Base-by-base conservation (phyloP, 768 basidiomycete genomes). In the Tylopilus plumbeoviolaceoides region DNA sequence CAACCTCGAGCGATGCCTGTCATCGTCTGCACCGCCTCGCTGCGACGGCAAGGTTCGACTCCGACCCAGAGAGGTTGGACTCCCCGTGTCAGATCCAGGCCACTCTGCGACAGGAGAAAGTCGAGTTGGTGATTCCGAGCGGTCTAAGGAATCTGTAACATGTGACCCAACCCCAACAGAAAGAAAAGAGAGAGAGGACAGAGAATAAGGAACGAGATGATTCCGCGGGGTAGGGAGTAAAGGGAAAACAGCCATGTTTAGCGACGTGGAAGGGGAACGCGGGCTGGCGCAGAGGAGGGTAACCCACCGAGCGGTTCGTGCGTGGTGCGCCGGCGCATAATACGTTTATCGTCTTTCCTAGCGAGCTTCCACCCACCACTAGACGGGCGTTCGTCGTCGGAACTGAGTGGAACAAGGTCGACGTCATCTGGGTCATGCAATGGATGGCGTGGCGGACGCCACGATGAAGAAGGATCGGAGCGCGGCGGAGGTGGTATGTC, bases 401-500 rank as follows among this genome's bases (percentile, higher is more conserved):
- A 75, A 54, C 72, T 73, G 30, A 77, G 69, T 1, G 76, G 64
- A 48, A 71, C 68, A 25, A 76, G 65, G 59, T 81, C 80, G 17
- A 78, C 72, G n/a, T 74, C 70, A 41, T 80, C 81, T 20, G 63
- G 56, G n/a, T 65, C 57, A 31, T 56, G 66, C 9, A 55, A 42
- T n/a, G 51, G 14, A 44, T 46, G 60, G 1, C 51, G 45, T 33
- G 55, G 54, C 12, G 60, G 69, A 35, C 57, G 70, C 67, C 69
- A 70, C 12, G 63, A 62, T 15, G 65, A 57, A 40, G 59, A 58
- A 3, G 63, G 64, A 20, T 71, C 65, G 0, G 71, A 48, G 2
- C 67, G 70, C 18, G 82, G 80, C 3, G 89, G 87, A 2, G 88
- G 83, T 7, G 89, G 82, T 39, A 90, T 87, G 61, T 90, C 93